Base-by-base conservation (phyloP, 1,284 basidiomycete species). In the Trichosporon inkin region DNA sequence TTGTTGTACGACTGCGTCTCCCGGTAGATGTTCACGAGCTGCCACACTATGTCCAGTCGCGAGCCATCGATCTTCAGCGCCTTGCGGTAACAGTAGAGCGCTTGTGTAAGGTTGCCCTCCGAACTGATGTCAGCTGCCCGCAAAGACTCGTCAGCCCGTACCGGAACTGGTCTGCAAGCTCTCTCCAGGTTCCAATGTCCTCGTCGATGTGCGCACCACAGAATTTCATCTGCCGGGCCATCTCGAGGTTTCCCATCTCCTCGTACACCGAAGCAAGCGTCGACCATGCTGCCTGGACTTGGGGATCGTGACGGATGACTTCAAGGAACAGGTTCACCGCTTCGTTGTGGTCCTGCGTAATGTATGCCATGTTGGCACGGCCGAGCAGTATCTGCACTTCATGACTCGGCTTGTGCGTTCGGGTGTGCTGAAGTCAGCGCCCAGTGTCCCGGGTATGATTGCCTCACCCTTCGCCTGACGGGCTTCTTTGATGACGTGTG, bases 251-350 rank as follows among this genome's bases (percentile, higher is more conserved):
- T 1, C 82, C 81, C 68, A 85, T 78, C 67, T 90, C 88, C 28
- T 84, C 83, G 68, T 90, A 87, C 67, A 88, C 89, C 63, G 87
- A 85, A 1, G 88, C 90, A 3, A 96, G 83, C 0, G 92, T 90
- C 10, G 85, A 84, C 93, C 94, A 97, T 0, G 93, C 90, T 4
- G 85, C 79, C 5, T 84, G 82, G 10, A 92, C 89, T 35, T 88
- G 85, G 2, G 93, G 92, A 74, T 98, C 94, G 59, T 94, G 92
- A 10, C 91, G 85, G 60, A 98, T 92, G 65, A 97, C 90, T 72
- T 98, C 91, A 71, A 89, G 86, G 83, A 94, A 90, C 47, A 88
- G 84, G 20, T 84, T 83, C 36, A 92, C 87, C 1, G 92, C 88
- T 65, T 87, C 83, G 1, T 82, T 79, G 17, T 87, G 80, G 62